Percentiles rank a stretch among this genome's conserved stretches.
These are phyloP conservation scores for Trebouxia gelatinosa DNA, from an alignment of 163 green algal species.

Conservation along the genomic window DNA sequence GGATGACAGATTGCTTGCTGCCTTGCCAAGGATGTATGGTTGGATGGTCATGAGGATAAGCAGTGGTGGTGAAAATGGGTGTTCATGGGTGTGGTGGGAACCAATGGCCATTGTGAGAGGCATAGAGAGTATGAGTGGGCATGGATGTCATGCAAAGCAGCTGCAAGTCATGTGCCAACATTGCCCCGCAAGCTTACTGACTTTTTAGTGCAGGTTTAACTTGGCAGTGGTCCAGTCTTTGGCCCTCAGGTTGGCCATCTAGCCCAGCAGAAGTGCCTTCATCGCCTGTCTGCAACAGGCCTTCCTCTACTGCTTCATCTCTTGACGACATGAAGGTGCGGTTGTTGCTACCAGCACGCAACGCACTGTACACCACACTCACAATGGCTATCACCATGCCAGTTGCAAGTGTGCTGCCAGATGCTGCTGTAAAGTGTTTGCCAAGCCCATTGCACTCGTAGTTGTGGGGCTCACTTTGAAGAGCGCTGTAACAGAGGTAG, in stretches of 20 bases:
- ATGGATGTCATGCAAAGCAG: no score
- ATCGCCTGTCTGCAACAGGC: slow-evolving; percentile 35
- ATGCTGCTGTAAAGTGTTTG: slow-evolving; percentile 74
- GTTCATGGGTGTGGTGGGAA: no score
- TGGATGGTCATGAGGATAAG: no score
- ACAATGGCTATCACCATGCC: slow-evolving; percentile 86
- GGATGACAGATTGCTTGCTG: no score
- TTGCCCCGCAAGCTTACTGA: no score
- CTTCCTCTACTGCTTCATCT: slow-evolving; percentile 20
- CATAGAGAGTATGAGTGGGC: no score
- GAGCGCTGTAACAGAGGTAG: slow-evolving; percentile 88
- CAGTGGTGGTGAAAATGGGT: no score
- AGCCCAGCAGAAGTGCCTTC: slow-evolving; percentile 66
- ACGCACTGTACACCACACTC: slow-evolving; percentile 92
- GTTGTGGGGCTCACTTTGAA: slow-evolving; percentile 84
- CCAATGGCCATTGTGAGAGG: no score
- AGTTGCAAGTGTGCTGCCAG: slow-evolving; percentile 73
- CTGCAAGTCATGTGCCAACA: no score
- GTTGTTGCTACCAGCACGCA: slow-evolving; percentile 80
- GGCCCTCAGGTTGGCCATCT: slow-evolving; percentile 51
- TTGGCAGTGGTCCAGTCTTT: no score
- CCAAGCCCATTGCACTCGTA: slow-evolving; percentile 93
- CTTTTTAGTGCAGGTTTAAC: no score
- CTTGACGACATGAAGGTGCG: slow-evolving; percentile 54
- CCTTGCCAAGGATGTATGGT: no score